phyloP scores from a whole-genome alignment of 2,329 filamentous ascomycete genomes.

The Fusarium dlaminii region DNA sequence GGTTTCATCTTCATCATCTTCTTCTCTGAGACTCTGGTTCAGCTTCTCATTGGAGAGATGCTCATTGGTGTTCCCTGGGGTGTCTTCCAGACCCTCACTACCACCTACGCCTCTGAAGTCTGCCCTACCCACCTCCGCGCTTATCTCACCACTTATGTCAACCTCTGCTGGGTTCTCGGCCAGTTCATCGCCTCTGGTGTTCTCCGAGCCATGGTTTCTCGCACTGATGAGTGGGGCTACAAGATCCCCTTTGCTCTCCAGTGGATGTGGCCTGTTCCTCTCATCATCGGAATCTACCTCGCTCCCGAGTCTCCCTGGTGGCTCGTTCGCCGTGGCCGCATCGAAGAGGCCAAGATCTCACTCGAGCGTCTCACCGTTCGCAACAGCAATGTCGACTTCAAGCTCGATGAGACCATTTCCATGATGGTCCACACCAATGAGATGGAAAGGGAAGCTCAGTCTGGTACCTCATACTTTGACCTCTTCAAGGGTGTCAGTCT shows the following conservation, averaged over 20 bases:
- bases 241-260: conserved; percentile 60
- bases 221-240: conserved; percentile 55
- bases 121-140: conserved; percentile 57
- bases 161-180: conserved; percentile 61
- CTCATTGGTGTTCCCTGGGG: conserved; percentile 59
- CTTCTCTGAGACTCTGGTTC: conserved; percentile 53
- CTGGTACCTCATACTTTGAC: conserved; percentile 56
- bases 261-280: conserved; percentile 59
- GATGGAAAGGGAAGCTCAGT: conserved; percentile 53
- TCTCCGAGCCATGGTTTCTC: conserved; percentile 51
- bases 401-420: conserved; percentile 56
- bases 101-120: conserved; percentile 60
- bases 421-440: conserved; percentile 64
- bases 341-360: conserved; percentile 52
- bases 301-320: conserved; percentile 63
- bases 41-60: conserved; percentile 57
- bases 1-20: conserved; percentile 61
- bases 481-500: conserved; percentile 59
- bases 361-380: conserved; percentile 53
- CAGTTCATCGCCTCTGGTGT: conserved; percentile 58
- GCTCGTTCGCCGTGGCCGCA: conserved; percentile 54
- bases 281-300: conserved; percentile 54
- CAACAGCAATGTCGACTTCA: conserved; percentile 47
- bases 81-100: conserved; percentile 57
- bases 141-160: conserved; percentile 60